These are phyloP conservation scores for Suhomyces xylopsoci DNA, from an alignment of 805 yeast species.

Conservation along the genomic window DNA sequence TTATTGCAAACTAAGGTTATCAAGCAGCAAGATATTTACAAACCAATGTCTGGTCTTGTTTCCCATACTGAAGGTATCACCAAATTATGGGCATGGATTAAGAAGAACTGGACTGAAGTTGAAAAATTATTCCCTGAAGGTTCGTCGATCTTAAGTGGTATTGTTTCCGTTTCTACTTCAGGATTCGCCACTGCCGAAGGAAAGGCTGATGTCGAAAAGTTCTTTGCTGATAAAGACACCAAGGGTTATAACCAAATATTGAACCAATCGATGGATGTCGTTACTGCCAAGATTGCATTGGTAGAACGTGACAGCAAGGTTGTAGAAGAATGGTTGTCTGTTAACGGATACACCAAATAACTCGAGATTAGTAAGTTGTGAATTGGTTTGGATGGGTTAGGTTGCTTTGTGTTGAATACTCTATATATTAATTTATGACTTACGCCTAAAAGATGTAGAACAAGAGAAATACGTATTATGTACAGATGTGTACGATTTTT, in stretches of 20 bases:
- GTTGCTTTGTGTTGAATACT: not conserved
- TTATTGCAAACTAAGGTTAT: constrained; percentile 56
- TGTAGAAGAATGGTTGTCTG: constrained; percentile 48
- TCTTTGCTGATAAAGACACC: constrained; percentile 54
- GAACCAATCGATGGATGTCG: constrained; percentile 62
- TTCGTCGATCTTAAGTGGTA: constrained; percentile 71
- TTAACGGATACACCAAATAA: constrained; percentile 26
- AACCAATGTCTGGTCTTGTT: constrained; percentile 74
- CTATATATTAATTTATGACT: not conserved
- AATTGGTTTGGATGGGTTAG: not conserved
- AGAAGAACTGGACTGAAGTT: constrained; percentile 68
- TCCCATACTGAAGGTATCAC: constrained; percentile 62
- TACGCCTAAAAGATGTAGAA: not conserved
- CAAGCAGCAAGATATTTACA: constrained; percentile 67
- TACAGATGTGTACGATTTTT: not conserved
- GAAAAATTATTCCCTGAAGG: constrained; percentile 73
- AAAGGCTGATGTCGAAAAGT: constrained; percentile 46
- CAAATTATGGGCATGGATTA: constrained; percentile 71
- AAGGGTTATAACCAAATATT: constrained; percentile 64
- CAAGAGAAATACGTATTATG: not conserved
- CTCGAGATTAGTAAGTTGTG: constrained; percentile 1
- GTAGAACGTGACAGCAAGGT: constrained; percentile 50
- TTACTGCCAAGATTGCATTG: constrained; percentile 57
- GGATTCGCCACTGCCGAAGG: constrained; percentile 59
- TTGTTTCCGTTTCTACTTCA: constrained; percentile 60